Evolutionary conservation across 2,329 filamentous ascomycete genomes (phyloP), one percentile per base, ranked within the genome.

Genomic region (Stachybotrys chartarum): DNA sequence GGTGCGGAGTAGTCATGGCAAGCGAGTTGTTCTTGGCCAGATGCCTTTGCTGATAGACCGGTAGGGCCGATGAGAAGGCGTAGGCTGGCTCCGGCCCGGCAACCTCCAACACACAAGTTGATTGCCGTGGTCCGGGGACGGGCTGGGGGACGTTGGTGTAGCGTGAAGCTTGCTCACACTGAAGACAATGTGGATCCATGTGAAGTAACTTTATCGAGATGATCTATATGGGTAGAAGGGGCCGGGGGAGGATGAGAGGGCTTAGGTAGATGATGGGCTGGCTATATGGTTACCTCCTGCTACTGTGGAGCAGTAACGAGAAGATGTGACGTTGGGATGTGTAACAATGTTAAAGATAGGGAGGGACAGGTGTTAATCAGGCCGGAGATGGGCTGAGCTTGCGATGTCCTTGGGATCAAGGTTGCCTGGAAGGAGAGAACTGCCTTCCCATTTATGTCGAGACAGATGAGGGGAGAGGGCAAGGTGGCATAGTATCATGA

Each of bases 181-280:
- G 58, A 63, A 65, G 58, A 60, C 62, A 65, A 52, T 61, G 60
- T 63, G 64, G 58, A 61, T 65, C 65, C 66, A 68, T 69, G 51
- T 50, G 42, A 48, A 56, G 50, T 51, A 54, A 6, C 35, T 42
- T 42, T 42, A 5, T 42, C 35, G 14, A 14, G 35, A 42, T 10
- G 35, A n/a, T 42, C 10, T 42, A 10, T 42, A 42, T 42, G 14
- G 35, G 14, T 50, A 47, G 17, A 47, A 17, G 45, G 57, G 59
- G 55, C 42, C 45, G 32, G 17, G 47, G 46, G 32, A 59, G 55
- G 42, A 46, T 30, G 16, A 32, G 42, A 46, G n/a, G 32, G 16
- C 35, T 35, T 53, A 16, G 24, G 31, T 10, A 35, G n/a, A 47
- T 30, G 31, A 30, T 30, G 49, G 49, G n/a, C 6, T 32, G 32